Base-by-base conservation (phyloP, 2,329 filamentous ascomycete genomes). In the Dissoconium aciculare region DNA sequence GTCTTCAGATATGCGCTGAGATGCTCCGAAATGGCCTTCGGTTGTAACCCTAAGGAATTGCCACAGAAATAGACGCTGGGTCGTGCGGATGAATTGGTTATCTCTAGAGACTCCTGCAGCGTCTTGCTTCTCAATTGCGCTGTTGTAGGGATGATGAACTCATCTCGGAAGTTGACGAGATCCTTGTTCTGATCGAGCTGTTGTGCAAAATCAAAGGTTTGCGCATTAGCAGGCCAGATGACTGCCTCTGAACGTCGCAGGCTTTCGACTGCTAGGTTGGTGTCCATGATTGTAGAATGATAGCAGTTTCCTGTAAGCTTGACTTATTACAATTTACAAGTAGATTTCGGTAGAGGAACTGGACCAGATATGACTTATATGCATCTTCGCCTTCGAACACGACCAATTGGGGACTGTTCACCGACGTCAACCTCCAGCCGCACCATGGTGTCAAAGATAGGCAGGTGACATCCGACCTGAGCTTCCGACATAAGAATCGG, bases 31-130 rank as follows among this genome's bases (percentile, higher is more conserved):
- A 76, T 71, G 8, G 67, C 69, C 42, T 71, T 74, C 27, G 84
- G 83, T 52, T 92, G 84, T 4, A 85, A 69, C 17, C 84, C 84
- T 1, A 93, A 66, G 0, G 83, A 92, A 59, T 93, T 92, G 32
- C 84, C 85, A 42, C 82, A 85, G 43, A 93, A 74, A 56, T 93
- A 93, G 37, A 83, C 75, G 37, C 66, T 68, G 6, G 37, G 27
- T 11, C 31, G 33, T 11, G 36, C 31, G 13, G 44, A 41, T 2
- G 32, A 28, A 3, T 37, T 31, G 15, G 28, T 17, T 15, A 42
- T 45, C n/a, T 41, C 25, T 3, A 25, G 33, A 21, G 42, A 32
- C 28, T 43, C 47, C 43, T 34, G 47, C 4, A 79, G 52, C 0
- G 64, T 69, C 41, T 63, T 75, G 40, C 76, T 69, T 51, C 68